Evolutionary conservation across 805 yeast species (phyloP).

Genomic region (Spathaspora hagerdaliae): DNA sequence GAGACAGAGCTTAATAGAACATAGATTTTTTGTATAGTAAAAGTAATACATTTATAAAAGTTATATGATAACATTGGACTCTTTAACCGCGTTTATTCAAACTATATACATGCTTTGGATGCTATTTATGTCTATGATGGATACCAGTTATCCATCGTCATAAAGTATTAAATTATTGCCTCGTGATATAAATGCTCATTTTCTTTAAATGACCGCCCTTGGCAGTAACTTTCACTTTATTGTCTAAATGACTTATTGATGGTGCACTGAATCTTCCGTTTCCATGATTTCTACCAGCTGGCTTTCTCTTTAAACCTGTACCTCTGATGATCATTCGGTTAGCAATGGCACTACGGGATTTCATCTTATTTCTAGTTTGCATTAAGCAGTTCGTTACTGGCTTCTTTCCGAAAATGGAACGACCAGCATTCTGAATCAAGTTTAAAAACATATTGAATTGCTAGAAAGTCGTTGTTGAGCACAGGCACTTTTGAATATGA

Average conservation of each 20-base stretch:
- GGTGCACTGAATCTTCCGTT: slow-evolving; percentile 81
- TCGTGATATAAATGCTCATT: neutral
- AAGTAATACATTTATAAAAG: too few relatives aligned
- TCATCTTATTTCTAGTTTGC: slow-evolving; percentile 48
- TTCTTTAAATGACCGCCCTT: slow-evolving; percentile 57
- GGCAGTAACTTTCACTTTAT: slow-evolving; percentile 49
- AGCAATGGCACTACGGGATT: slow-evolving; percentile 83
- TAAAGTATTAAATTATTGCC: too few relatives aligned
- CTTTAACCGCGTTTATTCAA: neutral
- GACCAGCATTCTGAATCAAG: slow-evolving; percentile 3
- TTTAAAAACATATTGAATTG: slow-evolving; percentile 3
- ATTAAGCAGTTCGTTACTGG: slow-evolving; percentile 22
- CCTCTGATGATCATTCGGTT: slow-evolving; percentile 82
- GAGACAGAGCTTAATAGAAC: slow-evolving; percentile 42
- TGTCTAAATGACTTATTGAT: slow-evolving; percentile 55
- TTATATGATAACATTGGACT: neutral
- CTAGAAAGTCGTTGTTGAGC: neutral
- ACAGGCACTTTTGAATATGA: too few relatives aligned
- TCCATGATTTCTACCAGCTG: slow-evolving; percentile 89
- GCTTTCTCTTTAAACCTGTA: slow-evolving; percentile 49
- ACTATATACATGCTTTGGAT: neutral
- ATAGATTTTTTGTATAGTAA: neutral
- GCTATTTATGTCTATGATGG: too few relatives aligned
- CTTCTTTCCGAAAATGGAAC: slow-evolving; percentile 12
- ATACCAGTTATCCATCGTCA: too few relatives aligned